phyloP scores from a whole-genome alignment of 2,329 filamentous ascomycete genomes.

The Diaporthe humulicola region DNA sequence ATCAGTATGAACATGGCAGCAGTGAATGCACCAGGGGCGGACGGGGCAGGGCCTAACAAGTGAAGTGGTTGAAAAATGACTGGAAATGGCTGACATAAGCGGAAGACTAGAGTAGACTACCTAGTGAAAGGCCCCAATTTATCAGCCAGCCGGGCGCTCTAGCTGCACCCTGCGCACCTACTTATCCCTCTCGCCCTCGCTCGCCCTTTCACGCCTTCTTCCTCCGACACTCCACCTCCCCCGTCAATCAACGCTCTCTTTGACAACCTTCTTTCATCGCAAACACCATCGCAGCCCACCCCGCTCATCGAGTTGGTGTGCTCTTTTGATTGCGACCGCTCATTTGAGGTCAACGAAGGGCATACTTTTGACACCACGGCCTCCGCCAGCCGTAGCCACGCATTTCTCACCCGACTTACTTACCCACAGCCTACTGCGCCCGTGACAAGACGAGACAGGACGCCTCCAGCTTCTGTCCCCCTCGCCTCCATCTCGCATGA shows the following conservation, averaged over 20 bases:
- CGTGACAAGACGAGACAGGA: constrained; percentile 29
- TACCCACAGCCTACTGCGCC: constrained; percentile 21
- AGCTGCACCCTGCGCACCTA: constrained; percentile 12
- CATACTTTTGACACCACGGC: neutral
- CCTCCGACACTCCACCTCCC: constrained; percentile 18
- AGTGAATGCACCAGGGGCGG: neutral
- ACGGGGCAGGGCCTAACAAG: neutral
- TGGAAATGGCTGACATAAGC: constrained; percentile 25
- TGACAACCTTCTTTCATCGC: constrained; percentile 33
- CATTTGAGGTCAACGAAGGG: constrained; percentile 14
- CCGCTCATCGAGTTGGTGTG: neutral
- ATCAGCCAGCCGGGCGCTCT: constrained; percentile 4
- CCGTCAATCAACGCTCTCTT: constrained; percentile 31
- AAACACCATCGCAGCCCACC: constrained; percentile 15
- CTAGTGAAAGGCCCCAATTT: neutral
- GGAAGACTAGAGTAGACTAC: neutral
- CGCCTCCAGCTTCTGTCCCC: neutral
- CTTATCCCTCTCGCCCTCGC: neutral
- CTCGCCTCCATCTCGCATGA: constrained; percentile 19
- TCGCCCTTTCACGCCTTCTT: constrained; percentile 19
- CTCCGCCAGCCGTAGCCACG: neutral
- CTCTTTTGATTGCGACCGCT: constrained; percentile 16
- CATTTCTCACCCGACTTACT: constrained; percentile 15
- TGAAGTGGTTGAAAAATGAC: neutral
- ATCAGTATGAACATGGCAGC: neutral